Evolutionary conservation across 1,284 basidiomycete genomes (phyloP).

Genomic region (Sporisorium iseilematis-ciliati): DNA sequence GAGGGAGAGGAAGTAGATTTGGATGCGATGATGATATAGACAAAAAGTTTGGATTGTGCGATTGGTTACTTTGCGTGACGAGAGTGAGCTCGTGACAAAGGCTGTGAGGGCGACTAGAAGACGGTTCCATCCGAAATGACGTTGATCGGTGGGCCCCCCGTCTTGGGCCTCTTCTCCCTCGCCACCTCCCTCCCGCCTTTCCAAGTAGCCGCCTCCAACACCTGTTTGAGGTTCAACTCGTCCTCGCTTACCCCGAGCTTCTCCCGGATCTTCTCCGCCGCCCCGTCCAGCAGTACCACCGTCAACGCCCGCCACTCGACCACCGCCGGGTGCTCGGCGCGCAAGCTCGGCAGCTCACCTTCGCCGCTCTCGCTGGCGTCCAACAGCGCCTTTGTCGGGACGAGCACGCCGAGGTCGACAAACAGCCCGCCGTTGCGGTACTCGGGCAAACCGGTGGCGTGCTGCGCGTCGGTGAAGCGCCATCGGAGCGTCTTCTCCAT

Average conservation of each 20-base stretch:
- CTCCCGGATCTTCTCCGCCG: constrained; percentile 36
- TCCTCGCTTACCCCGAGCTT: constrained; percentile 69
- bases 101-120: constrained; percentile 12
- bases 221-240: constrained; percentile 82
- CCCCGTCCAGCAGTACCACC: constrained; percentile 78
- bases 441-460: constrained; percentile 75
- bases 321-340: constrained; percentile 85
- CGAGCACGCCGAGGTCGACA: constrained; percentile 78
- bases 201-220: constrained; percentile 94
- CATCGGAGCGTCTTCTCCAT: constrained; percentile 75
- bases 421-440: constrained; percentile 76
- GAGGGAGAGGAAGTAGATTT: constrained; percentile 43
- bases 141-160: constrained; percentile 83
- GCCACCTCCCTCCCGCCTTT: constrained; percentile 91
- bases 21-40: neutral
- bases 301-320: constrained; percentile 97
- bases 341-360: constrained; percentile 70
- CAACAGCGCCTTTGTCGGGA: constrained; percentile 33
- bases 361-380: constrained; percentile 73
- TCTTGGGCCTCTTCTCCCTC: constrained; percentile 78
- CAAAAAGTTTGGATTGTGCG: neutral
- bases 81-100: neutral
- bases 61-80: neutral
- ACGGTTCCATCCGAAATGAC: constrained; percentile 48
- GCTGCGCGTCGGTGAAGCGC: constrained; percentile 80